These are phyloP conservation scores for Alternaria longipes DNA, from an alignment of 2,329 filamentous ascomycete genomes.

Conservation along the genomic window DNA sequence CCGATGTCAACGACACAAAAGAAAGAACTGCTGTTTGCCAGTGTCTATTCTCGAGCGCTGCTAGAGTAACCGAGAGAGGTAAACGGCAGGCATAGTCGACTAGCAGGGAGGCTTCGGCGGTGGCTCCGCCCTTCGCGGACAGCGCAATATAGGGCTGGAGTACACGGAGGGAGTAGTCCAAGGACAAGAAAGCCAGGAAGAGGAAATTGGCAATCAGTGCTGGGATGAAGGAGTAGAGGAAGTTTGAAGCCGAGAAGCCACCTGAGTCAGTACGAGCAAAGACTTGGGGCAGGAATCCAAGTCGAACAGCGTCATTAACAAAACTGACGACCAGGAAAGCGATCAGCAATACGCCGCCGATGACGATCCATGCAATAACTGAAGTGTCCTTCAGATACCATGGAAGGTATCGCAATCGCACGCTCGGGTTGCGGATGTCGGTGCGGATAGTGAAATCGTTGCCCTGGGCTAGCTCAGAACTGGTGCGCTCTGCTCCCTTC, in stretches of 20 bases:
- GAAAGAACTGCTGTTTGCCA: slow-evolving; percentile 71
- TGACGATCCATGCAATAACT: slow-evolving; percentile 69
- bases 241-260: slow-evolving; percentile 87
- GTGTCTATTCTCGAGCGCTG: slow-evolving; percentile 69
- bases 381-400: slow-evolving; percentile 76
- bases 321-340: slow-evolving; percentile 79
- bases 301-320: slow-evolving; percentile 69
- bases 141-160: slow-evolving; percentile 76
- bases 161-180: slow-evolving; percentile 72
- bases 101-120: slow-evolving; percentile 71
- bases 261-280: slow-evolving; percentile 64
- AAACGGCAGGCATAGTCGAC: slow-evolving; percentile 75
- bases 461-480: slow-evolving; percentile 19
- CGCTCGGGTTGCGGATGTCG: slow-evolving; percentile 61
- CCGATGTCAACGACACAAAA: slow-evolving; percentile 66
- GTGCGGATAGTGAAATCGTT: slow-evolving; percentile 58
- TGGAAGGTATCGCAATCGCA: slow-evolving; percentile 74
- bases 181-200: slow-evolving; percentile 71
- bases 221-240: slow-evolving; percentile 82
- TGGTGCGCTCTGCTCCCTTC: slow-evolving; percentile 49
- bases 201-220: slow-evolving; percentile 72
- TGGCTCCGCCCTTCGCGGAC: slow-evolving; percentile 64
- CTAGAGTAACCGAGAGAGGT: slow-evolving; percentile 67
- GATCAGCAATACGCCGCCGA: slow-evolving; percentile 51
- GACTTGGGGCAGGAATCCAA: slow-evolving; percentile 77